A percentile compares a stretch with the other conserved stretches of the same genome.
phyloP scores from a whole-genome alignment of 1,284 basidiomycete species.

The Marasmius oreades region DNA sequence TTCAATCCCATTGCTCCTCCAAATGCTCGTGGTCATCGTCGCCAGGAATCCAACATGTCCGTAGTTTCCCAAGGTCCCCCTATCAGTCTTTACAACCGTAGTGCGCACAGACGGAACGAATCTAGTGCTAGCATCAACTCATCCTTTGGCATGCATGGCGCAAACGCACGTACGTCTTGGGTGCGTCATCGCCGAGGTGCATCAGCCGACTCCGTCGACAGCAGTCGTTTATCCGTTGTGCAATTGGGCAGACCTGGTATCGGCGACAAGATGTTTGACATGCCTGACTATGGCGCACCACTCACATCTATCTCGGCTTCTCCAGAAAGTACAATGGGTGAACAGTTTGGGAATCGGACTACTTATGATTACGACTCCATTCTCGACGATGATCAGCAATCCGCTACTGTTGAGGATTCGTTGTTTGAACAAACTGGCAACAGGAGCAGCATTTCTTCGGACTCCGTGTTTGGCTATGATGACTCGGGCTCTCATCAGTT shows the following conservation, averaged over 20 bases:
- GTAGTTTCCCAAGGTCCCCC: slow-evolving; percentile 56
- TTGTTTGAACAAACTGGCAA: slow-evolving; percentile 62
- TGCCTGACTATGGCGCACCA: slow-evolving; percentile 50
- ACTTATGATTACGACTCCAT: slow-evolving; percentile 55
- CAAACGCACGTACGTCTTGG: slow-evolving; percentile 57
- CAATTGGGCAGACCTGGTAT: slow-evolving; percentile 69
- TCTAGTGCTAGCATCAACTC: slow-evolving; percentile 54
- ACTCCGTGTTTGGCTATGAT: slow-evolving; percentile 65
- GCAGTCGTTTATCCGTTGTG: slow-evolving; percentile 52
- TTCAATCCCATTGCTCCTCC: slow-evolving; percentile 43
- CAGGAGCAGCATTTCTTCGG: slow-evolving; percentile 47
- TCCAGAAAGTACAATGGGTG: slow-evolving; percentile 32
- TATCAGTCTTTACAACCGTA: slow-evolving; percentile 67
- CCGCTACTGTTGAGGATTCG: slow-evolving; percentile 47
- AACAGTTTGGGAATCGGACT: slow-evolving; percentile 23
- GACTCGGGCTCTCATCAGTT: slow-evolving; percentile 30
- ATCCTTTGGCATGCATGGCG: slow-evolving; percentile 49
- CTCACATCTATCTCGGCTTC: slow-evolving; percentile 69
- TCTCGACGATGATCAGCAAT: slow-evolving; percentile 45
- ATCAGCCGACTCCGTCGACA: slow-evolving; percentile 64
- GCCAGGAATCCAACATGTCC: slow-evolving; percentile 42
- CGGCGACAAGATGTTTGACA: slow-evolving; percentile 87
- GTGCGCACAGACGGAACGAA: slow-evolving; percentile 41
- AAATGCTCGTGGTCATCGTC: slow-evolving; percentile 40
- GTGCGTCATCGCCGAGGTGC: slow-evolving; percentile 54